A percentile compares a stretch with the other conserved stretches of the same genome.
phyloP scores from a whole-genome alignment of 2,329 filamentous ascomycete species.

The Didymella exigua region DNA sequence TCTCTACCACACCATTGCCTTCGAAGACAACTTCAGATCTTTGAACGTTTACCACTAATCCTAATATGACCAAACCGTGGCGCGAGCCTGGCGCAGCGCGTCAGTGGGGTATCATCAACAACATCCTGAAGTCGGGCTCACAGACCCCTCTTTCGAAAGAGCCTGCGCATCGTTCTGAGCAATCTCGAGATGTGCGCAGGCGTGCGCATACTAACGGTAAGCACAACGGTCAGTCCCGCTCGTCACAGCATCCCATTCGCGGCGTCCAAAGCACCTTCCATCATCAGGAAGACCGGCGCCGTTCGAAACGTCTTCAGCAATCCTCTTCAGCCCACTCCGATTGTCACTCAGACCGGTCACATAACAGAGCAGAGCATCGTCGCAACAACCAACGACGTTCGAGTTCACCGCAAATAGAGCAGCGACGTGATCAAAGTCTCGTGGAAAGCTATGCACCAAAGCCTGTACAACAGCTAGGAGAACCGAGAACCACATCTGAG shows the following conservation, averaged over 20 bases:
- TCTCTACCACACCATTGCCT: background rate
- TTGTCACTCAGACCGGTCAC: background rate
- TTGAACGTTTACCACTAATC: background rate
- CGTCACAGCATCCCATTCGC: background rate
- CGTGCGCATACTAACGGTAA: background rate
- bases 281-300: background rate
- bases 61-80: background rate
- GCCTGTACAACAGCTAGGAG: background rate
- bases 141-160: background rate
- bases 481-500: background rate
- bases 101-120: slow-evolving; percentile 5
- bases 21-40: background rate
- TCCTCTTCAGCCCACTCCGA: background rate
- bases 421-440: no score
- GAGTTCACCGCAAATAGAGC: background rate
- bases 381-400: background rate
- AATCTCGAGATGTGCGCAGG: background rate
- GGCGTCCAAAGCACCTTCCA: background rate
- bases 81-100: background rate
- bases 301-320: background rate
- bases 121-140: slow-evolving; percentile 1
- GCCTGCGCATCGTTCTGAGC: background rate
- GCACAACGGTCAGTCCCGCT: background rate
- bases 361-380: background rate
- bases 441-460: background rate